A percentile compares a stretch with the other conserved stretches of the same genome.
phyloP scores from a whole-genome alignment of 2,329 filamentous ascomycete species.

The Hortaea sp. region DNA sequence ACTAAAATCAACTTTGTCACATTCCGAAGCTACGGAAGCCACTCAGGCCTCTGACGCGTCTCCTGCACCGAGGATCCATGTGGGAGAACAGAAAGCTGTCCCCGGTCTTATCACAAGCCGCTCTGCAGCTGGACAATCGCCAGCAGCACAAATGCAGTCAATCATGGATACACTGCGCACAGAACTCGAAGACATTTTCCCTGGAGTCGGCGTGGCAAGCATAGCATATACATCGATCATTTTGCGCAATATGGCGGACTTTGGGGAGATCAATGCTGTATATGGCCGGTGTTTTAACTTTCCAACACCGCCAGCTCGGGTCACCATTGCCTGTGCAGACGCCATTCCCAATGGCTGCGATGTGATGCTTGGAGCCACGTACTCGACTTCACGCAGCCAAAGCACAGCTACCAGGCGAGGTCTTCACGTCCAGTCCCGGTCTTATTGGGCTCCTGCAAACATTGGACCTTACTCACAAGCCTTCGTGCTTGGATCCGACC shows the following conservation, averaged over 20 bases:
- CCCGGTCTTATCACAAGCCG: slow-evolving; percentile 22
- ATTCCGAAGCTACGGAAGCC: neutral
- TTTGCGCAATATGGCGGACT: slow-evolving; percentile 71
- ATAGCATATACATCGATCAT: slow-evolving; percentile 49
- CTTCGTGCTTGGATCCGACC: slow-evolving; percentile 41
- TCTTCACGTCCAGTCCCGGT: slow-evolving; percentile 83
- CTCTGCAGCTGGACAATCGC: slow-evolving; percentile 25
- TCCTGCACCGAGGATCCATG: neutral
- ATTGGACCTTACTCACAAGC: slow-evolving; percentile 96
- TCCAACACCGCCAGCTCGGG: slow-evolving; percentile 75
- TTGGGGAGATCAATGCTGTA: slow-evolving; percentile 60
- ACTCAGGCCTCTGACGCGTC: neutral
- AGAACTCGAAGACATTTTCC: neutral
- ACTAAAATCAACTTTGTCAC: neutral
- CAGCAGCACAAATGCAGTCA: slow-evolving; percentile 30
- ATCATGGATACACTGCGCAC: slow-evolving; percentile 27
- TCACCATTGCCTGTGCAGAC: slow-evolving; percentile 70
- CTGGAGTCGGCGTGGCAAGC: slow-evolving; percentile 17
- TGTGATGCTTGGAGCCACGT: slow-evolving; percentile 49
- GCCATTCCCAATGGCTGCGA: slow-evolving; percentile 50
- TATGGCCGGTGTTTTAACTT: slow-evolving; percentile 66
- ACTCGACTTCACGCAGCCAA: slow-evolving; percentile 9
- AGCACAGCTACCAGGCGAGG: slow-evolving; percentile 29
- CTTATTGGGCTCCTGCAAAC: slow-evolving; percentile 96
- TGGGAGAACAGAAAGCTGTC: neutral